Evolutionary conservation across 169 alveolate genomes (phyloP).

Genomic region (Cryptosporidium meleagridis): DNA sequence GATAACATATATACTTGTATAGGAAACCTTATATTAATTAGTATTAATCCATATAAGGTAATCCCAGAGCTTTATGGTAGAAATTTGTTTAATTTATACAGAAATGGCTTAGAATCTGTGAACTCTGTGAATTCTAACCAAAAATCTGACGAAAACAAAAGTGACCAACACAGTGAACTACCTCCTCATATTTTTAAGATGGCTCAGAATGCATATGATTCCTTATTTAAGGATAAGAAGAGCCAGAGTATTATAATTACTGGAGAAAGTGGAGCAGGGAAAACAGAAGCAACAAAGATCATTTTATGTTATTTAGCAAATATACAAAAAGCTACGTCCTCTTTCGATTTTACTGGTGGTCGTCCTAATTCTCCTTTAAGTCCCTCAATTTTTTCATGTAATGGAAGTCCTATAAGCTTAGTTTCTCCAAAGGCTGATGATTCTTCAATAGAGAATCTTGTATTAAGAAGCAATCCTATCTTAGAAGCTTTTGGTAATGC

Average conservation of each 20-base stretch:
- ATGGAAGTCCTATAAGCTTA: constrained; percentile 11
- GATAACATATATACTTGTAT: constrained; percentile 86
- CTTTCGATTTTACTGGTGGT: background rate
- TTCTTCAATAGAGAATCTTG: constrained; percentile 56
- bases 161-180: constrained; percentile 56
- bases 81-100: constrained; percentile 8
- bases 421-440: constrained; percentile 16
- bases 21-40: constrained; percentile 87
- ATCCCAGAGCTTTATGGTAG: constrained; percentile 52
- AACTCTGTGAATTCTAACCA: background rate
- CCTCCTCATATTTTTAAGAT: constrained; percentile 89
- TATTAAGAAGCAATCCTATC: constrained; percentile 95
- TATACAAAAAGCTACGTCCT: constrained; percentile 30
- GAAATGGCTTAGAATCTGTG: constrained; percentile 21
- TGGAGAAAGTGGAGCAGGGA: constrained; percentile 96
- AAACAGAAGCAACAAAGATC: constrained; percentile 91
- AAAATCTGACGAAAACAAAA: background rate
- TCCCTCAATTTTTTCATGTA: constrained; percentile 21
- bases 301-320: constrained; percentile 88
- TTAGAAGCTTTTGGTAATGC: constrained; percentile 99
- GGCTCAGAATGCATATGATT: constrained; percentile 87
- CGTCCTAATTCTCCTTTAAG: background rate
- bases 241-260: constrained; percentile 91
- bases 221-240: constrained; percentile 84
- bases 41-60: constrained; percentile 88